phyloP scores from a whole-genome alignment of 176 grass and related monocot genomes.

The Thinopyrum elongatum region DNA sequence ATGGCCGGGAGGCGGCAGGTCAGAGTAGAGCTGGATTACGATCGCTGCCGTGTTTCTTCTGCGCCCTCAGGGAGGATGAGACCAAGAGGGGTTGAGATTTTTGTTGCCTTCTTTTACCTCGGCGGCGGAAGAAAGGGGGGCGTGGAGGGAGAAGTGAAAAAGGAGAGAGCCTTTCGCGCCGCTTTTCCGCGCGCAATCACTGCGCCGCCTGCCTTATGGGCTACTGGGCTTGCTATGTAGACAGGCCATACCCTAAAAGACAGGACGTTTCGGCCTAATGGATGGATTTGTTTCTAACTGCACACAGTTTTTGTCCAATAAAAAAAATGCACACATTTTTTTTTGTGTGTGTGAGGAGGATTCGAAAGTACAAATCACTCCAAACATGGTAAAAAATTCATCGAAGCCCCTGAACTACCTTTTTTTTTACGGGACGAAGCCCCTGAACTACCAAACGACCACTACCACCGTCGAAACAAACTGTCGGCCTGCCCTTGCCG shows the following conservation, averaged over 20 bases:
- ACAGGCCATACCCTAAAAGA: background rate
- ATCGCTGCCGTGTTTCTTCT: background rate
- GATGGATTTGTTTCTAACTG: too few relatives aligned
- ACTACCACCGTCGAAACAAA: too few relatives aligned
- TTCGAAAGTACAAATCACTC: too few relatives aligned
- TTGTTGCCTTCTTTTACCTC: background rate
- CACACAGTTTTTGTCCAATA: too few relatives aligned
- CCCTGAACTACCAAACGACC: too few relatives aligned
- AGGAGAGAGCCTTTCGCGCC: background rate
- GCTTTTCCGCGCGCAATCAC: background rate
- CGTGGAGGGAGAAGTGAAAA: slow-evolving; percentile 16
- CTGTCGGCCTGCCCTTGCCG: too few relatives aligned
- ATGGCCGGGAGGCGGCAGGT: background rate
- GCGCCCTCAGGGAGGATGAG: background rate
- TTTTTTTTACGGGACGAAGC: too few relatives aligned
- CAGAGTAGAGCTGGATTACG: background rate
- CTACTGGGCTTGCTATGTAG: background rate
- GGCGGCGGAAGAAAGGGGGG: background rate
- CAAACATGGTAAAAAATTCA: too few relatives aligned
- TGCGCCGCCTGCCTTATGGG: background rate
- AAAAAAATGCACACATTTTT: too few relatives aligned
- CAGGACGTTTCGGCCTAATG: background rate
- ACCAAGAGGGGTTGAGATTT: background rate
- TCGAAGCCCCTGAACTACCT: too few relatives aligned
- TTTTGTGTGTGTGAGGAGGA: too few relatives aligned